Conservation (phyloP, 257 asterid species). For the Nicotiana sylvestris region DNA sequence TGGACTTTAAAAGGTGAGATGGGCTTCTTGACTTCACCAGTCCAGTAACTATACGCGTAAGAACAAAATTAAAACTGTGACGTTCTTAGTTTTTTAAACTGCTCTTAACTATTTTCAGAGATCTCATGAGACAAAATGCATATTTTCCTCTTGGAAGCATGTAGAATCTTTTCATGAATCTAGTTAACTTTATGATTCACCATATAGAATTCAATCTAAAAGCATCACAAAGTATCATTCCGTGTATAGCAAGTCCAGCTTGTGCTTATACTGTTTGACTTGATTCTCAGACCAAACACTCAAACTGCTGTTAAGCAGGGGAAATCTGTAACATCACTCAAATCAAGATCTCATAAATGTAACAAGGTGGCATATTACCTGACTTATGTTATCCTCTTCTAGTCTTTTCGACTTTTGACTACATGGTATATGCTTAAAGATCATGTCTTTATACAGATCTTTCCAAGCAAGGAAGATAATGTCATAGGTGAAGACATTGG, state of each 20-base stretch:
- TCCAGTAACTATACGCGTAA: background rate
- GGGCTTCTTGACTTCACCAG: background rate
- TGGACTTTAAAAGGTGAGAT: constrained; percentile 34
- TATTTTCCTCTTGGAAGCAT: background rate
- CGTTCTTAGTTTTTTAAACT: background rate
- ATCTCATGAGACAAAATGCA: background rate
- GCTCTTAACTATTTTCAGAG: background rate
- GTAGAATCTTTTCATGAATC: background rate
- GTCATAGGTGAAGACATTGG: constrained; percentile 15
- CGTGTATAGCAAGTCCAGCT: background rate
- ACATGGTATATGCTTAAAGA: background rate
- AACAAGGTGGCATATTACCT: constrained; percentile 25
- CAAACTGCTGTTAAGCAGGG: constrained; percentile 21
- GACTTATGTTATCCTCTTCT: background rate
- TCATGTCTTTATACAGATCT: constrained; percentile 23
- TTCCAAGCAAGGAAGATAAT: constrained; percentile 25
- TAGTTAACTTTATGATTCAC: background rate
- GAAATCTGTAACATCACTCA: constrained; percentile 23
- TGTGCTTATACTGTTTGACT: constrained; percentile 10
- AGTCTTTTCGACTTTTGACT: background rate
- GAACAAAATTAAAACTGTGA: background rate
- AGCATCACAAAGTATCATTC: background rate
- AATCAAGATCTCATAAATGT: constrained; percentile 10
- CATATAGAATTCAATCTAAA: background rate
- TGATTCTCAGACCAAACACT: constrained; percentile 30